phyloP scores from a whole-genome alignment of 768 basidiomycete species.

The Tulasnella sp. region DNA sequence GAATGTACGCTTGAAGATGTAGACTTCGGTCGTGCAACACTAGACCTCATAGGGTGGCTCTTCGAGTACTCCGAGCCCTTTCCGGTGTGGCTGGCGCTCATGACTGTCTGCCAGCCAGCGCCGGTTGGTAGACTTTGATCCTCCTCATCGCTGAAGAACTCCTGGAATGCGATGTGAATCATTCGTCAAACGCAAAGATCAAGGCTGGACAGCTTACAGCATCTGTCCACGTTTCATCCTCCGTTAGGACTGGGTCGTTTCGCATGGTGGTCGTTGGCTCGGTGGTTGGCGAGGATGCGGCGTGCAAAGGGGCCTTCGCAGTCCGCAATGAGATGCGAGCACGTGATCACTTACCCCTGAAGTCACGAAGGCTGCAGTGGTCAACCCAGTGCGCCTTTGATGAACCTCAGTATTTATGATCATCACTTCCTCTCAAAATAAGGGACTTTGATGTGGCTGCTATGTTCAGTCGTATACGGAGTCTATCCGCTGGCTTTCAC shows the following conservation, averaged over 20 bases:
- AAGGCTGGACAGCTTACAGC: neutral
- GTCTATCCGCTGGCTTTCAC: no score
- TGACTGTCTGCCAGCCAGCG: neutral
- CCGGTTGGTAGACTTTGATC: neutral
- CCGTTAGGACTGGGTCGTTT: neutral
- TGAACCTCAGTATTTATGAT: no score
- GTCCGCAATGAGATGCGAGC: neutral
- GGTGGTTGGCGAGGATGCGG: neutral
- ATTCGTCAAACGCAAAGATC: neutral
- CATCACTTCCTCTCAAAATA: no score
- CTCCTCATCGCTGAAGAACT: neutral
- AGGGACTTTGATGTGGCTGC: no score
- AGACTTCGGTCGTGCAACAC: neutral
- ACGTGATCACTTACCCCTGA: neutral
- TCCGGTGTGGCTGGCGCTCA: neutral
- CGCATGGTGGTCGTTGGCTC: neutral
- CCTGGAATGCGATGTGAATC: neutral
- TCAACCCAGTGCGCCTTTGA: no score
- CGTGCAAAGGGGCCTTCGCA: conserved; percentile 1
- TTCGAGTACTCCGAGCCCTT: neutral
- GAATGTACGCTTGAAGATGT: neutral
- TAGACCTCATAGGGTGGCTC: neutral
- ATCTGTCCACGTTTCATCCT: neutral
- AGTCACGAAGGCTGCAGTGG: neutral
- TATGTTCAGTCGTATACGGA: no score